Percentiles rank a stretch among this genome's conserved stretches.
Evolutionary conservation across 768 basidiomycete genomes (phyloP).

Genomic region (Rhizopogon vesiculosus): DNA sequence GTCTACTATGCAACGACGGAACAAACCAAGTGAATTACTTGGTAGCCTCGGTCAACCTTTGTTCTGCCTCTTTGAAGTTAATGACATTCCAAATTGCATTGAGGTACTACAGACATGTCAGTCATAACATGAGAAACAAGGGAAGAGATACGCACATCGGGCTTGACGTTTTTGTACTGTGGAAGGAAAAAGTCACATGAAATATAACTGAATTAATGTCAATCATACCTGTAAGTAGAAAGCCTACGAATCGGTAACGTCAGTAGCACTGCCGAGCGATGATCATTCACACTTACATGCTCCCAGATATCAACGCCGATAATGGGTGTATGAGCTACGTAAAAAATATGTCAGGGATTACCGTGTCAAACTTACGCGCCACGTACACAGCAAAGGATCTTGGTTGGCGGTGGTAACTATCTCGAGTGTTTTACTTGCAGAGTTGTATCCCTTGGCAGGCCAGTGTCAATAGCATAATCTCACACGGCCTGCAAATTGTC

Average conservation of each 20-base stretch:
- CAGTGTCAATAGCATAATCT: neutral
- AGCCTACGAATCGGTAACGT: slow-evolving; percentile 37
- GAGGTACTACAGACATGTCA: slow-evolving; percentile 62
- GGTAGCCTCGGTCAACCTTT: slow-evolving; percentile 37
- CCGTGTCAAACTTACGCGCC: neutral
- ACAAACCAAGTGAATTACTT: slow-evolving; percentile 13
- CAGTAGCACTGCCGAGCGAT: slow-evolving; percentile 7
- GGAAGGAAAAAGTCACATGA: slow-evolving; percentile 18
- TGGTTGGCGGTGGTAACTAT: slow-evolving; percentile 94
- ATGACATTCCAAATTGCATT: slow-evolving; percentile 94
- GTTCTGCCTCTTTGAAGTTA: slow-evolving; percentile 92
- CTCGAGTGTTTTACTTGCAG: slow-evolving; percentile 68
- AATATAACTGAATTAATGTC: neutral
- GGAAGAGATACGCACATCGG: slow-evolving; percentile 58
- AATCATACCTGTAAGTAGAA: slow-evolving; percentile 46
- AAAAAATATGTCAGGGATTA: slow-evolving; percentile 8
- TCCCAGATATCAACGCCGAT: slow-evolving; percentile 99
- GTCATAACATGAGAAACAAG: neutral
- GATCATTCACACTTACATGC: slow-evolving; percentile 49
- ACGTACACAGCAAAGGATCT: slow-evolving; percentile 76
- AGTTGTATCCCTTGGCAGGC: slow-evolving; percentile 59
- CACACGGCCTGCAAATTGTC: slow-evolving; percentile 13
- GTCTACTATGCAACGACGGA: neutral
- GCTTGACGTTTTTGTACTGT: slow-evolving; percentile 90
- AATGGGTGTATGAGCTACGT: slow-evolving; percentile 76